Conservation (phyloP, 2,329 filamentous ascomycete species). For the Fonsecaea pugnacius region DNA sequence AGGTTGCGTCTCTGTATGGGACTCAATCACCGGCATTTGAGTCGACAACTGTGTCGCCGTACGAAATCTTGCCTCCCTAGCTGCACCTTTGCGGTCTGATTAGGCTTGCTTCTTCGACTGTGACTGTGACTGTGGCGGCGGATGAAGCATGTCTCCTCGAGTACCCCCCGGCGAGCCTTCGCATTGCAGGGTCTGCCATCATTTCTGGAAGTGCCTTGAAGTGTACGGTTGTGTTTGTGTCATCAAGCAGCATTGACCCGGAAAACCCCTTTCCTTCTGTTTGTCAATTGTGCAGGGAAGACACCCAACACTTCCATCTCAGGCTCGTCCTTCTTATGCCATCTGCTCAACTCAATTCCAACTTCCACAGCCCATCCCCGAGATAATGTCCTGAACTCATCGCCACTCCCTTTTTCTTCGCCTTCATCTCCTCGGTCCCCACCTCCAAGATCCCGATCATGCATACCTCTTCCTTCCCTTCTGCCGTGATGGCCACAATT, state of each 20-base stretch:
- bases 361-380: conserved; percentile 89
- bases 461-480: conserved; percentile 91
- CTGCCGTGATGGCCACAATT: conserved; percentile 85
- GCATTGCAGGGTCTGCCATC: neutral
- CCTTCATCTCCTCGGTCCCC: conserved; percentile 89
- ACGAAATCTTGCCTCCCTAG: neutral
- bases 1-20: neutral
- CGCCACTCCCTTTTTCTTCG: conserved; percentile 89
- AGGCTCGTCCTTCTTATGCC: neutral
- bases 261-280: neutral
- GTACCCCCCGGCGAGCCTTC: neutral
- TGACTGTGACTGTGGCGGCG: neutral
- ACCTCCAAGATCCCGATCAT: conserved; percentile 82
- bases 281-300: neutral
- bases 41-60: neutral
- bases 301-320: neutral
- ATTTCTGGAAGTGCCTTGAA: neutral
- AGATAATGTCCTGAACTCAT: conserved; percentile 93
- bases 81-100: neutral
- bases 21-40: neutral
- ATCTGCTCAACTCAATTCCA: conserved; percentile 59
- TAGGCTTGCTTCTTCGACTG: neutral
- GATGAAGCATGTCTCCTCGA: neutral
- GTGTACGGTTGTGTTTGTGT: neutral
- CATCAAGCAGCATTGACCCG: neutral